Base-by-base conservation (phyloP, 192 early-diverging fungal species). In the Linnemannia hyalina region DNA sequence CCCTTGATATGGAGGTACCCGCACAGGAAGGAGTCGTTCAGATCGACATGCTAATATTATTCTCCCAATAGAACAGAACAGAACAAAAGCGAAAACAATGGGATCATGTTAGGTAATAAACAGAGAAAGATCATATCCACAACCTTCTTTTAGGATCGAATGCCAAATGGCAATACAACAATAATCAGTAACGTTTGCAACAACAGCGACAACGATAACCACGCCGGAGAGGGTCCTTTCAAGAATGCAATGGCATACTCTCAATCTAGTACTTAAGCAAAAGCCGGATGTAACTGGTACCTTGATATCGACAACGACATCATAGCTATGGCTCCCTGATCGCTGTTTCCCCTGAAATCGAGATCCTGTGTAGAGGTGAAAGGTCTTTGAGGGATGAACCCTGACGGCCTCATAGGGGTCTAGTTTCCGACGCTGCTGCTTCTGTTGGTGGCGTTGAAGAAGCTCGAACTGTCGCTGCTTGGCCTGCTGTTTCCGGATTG, bases 1-100 rank as follows among this genome's bases (percentile, higher is more conserved):
- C 95, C 95, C 71, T 95, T 91, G 69, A 97, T 97, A 78, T 92
- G 92, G n/a, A 97, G 90, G 75, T 96, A 97, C 42, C 96, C 97
- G 80, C 95, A 94, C 22, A 97, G 77, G 49, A 91, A 94, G 13
- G 95, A 96, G 57, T 92, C 90, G 40, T 88, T 77, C 54, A 96
- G 86, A 83, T 97, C 93, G 10, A 97, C 93, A 87, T 91, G 82
- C 93, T 93, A 86, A 9, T 9, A 54, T 36, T 32, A 71, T 49
- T 36, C 1, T 36, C 18, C 9, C 68, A 76, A 74, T 18, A 60
- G 52, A 60, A 74, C n/a, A 60, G 52, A 60, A 1, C 35, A 49
- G 72, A 68, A 10, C 81, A n/a, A 23, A 74, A 13, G 9, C 22
- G 35, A 40, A 20, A n/a, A 22, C 32, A 41, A 18, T 20, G 65